These are phyloP conservation scores for Nothophytophthora sp. DNA, from an alignment of 352 stramenopile species.

Conservation along the genomic window DNA sequence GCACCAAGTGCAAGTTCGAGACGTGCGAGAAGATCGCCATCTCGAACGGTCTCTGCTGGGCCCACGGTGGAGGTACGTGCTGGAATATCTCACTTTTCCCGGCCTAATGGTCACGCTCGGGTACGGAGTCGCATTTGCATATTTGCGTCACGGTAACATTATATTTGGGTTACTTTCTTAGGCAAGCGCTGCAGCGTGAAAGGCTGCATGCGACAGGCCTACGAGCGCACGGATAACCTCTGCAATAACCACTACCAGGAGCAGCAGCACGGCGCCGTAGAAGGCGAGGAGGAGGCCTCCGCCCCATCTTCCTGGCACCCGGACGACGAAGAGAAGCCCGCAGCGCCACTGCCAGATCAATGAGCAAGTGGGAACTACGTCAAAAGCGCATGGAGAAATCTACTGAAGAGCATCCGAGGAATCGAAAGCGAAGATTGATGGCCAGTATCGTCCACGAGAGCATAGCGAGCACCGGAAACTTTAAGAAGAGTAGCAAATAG, in stretches of 20 bases:
- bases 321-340: slow-evolving; percentile 29
- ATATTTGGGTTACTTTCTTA: slow-evolving; percentile 1
- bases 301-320: slow-evolving; percentile 2
- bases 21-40: slow-evolving; percentile 81
- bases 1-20: slow-evolving; percentile 76
- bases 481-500: too few species aligned
- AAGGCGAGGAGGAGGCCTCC: background rate
- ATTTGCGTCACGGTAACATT: background rate
- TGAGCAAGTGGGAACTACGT: slow-evolving; percentile 6
- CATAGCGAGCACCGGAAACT: too few species aligned
- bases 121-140: too few species aligned
- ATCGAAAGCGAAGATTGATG: background rate
- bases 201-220: slow-evolving; percentile 62
- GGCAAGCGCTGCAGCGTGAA: slow-evolving; percentile 59
- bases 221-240: slow-evolving; percentile 75
- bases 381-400: background rate
- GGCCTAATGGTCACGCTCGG: background rate
- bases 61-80: slow-evolving; percentile 63
- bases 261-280: slow-evolving; percentile 15
- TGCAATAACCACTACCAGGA: slow-evolving; percentile 68
- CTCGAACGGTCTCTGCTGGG: slow-evolving; percentile 77
- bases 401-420: background rate
- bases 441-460: too few species aligned
- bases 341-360: slow-evolving; percentile 6
- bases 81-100: background rate